phyloP scores from a whole-genome alignment of 768 basidiomycete genomes.

The Pulveroboletus sp. region DNA sequence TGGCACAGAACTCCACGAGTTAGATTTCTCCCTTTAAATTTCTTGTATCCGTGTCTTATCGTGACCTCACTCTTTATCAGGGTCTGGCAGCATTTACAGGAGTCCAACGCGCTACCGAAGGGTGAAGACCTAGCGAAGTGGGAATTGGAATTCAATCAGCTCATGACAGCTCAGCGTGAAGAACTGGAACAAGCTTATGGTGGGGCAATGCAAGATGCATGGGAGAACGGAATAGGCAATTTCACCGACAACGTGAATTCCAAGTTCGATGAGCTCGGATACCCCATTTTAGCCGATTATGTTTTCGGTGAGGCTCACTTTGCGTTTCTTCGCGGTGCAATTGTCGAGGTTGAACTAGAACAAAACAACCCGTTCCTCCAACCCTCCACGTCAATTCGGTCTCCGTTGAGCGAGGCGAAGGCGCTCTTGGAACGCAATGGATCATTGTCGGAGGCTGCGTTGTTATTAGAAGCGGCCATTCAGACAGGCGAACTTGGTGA shows the following conservation, averaged over 20 bases:
- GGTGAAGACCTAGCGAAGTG: conserved; percentile 68
- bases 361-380: conserved; percentile 66
- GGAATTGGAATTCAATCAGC: conserved; percentile 79
- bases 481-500: conserved; percentile 75
- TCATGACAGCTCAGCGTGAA: conserved; percentile 66
- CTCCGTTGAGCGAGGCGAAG: conserved; percentile 67
- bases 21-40: conserved; percentile 13
- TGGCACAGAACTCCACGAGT: conserved; percentile 52
- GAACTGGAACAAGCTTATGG: conserved; percentile 63
- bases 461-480: conserved; percentile 88
- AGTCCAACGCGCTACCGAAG: conserved; percentile 52
- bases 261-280: conserved; percentile 66
- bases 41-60: neutral
- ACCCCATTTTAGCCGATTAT: conserved; percentile 70
- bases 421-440: conserved; percentile 72
- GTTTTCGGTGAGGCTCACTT: conserved; percentile 58
- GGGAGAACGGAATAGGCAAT: conserved; percentile 53
- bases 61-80: conserved; percentile 32
- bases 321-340: neutral
- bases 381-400: conserved; percentile 42
- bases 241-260: conserved; percentile 33
- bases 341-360: conserved; percentile 41
- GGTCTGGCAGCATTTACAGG: conserved; percentile 57
- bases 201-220: conserved; percentile 55
- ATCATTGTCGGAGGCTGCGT: conserved; percentile 79